Conservation (phyloP, 208 protist species). For the Crithidia bombi region DNA sequence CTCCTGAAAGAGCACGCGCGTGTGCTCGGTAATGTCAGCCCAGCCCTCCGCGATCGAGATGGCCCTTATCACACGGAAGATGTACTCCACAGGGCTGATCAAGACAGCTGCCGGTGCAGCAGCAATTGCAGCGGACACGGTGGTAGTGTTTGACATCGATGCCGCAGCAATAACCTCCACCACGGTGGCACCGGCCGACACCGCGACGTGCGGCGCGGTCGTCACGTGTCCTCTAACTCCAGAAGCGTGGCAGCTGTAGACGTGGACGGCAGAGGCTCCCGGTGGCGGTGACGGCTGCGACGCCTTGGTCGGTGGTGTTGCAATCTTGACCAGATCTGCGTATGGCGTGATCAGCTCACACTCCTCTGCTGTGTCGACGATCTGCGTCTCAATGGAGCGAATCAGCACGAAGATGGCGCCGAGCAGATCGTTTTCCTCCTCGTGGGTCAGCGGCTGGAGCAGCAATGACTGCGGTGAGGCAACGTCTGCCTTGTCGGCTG, state of each 20-base stretch:
- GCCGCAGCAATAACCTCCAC: neutral
- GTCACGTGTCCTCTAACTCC: slow-evolving; percentile 13
- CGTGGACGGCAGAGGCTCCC: neutral
- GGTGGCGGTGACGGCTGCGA: neutral
- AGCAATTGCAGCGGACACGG: neutral
- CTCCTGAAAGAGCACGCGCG: slow-evolving; percentile 46
- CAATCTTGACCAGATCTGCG: slow-evolving; percentile 14
- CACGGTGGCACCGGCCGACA: neutral
- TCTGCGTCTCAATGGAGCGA: slow-evolving; percentile 41
- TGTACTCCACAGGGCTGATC: slow-evolving; percentile 55
- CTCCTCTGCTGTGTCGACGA: slow-evolving; percentile 56
- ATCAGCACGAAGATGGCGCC: slow-evolving; percentile 46
- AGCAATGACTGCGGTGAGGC: neutral
- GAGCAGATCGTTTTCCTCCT: slow-evolving; percentile 38
- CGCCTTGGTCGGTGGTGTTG: neutral
- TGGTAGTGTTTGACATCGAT: neutral
- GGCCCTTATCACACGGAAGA: slow-evolving; percentile 52
- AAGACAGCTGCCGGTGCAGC: slow-evolving; percentile 1
- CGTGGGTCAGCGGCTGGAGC: slow-evolving; percentile 16
- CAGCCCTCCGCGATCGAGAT: slow-evolving; percentile 63
- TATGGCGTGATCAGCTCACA: slow-evolving; percentile 42
- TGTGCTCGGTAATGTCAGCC: slow-evolving; percentile 63
- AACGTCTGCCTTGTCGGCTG: no score
- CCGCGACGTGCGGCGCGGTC: slow-evolving; percentile 4
- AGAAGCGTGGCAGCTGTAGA: neutral